Conservation (phyloP, 257 asterid genomes). For the Nyctanthes arbortristis region DNA sequence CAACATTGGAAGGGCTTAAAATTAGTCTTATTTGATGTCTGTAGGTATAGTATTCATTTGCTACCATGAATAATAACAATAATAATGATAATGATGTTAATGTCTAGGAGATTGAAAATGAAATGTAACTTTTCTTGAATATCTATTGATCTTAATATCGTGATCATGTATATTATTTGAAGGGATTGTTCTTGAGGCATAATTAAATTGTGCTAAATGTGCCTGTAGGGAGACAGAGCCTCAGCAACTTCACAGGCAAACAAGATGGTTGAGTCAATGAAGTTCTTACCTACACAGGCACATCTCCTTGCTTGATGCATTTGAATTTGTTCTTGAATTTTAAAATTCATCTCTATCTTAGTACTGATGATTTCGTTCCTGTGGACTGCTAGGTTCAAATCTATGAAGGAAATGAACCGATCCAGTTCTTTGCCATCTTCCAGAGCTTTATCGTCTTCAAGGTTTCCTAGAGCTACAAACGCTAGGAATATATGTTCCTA, state of each 20-base stretch:
- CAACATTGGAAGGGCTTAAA: background rate
- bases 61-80: background rate
- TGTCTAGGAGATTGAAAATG: background rate
- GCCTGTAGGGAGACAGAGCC: constrained; percentile 69
- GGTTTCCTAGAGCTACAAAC: constrained; percentile 39
- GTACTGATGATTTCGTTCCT: constrained; percentile 9
- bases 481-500: background rate
- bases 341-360: constrained; percentile 18
- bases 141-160: constrained; percentile 7
- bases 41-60: background rate
- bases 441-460: constrained; percentile 65
- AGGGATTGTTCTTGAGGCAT: constrained; percentile 14
- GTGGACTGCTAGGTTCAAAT: constrained; percentile 62
- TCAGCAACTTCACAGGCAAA: constrained; percentile 79
- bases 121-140: background rate
- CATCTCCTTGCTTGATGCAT: constrained; percentile 21
- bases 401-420: constrained; percentile 67
- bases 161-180: constrained; percentile 3
- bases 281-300: constrained; percentile 87
- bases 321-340: constrained; percentile 12
- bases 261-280: constrained; percentile 90
- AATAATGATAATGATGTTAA: background rate
- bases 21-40: background rate
- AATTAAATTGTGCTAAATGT: constrained; percentile 30
- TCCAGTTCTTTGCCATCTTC: constrained; percentile 62